Percentiles rank a stretch among this genome's conserved stretches.
phyloP scores from a whole-genome alignment of 2,329 filamentous ascomycete genomes.

The Claviceps monticola region DNA sequence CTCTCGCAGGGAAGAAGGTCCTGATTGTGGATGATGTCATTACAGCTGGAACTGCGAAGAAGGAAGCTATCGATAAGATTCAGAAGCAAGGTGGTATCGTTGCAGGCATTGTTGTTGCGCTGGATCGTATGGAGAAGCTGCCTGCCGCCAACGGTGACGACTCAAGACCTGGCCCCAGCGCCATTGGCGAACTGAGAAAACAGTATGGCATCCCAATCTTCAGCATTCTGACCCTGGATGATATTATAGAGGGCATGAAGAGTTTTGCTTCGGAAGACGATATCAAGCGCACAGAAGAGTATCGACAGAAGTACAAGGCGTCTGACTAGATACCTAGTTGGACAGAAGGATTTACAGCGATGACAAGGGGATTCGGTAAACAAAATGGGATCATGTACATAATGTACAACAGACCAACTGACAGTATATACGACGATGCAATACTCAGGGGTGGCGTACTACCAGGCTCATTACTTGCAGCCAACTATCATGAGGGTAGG shows the following conservation, averaged over 20 bases:
- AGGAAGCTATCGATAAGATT: conserved; percentile 85
- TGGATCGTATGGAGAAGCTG: conserved; percentile 78
- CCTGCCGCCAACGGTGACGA: conserved; percentile 52
- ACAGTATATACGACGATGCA: background rate
- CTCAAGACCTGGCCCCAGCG: conserved; percentile 56
- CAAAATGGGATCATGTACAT: background rate
- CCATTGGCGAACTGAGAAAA: conserved; percentile 72
- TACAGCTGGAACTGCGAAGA: conserved; percentile 85
- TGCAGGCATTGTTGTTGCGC: conserved; percentile 74
- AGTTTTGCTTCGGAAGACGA: conserved; percentile 47
- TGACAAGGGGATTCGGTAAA: background rate
- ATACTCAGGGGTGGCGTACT: no score
- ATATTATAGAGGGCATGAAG: conserved; percentile 61
- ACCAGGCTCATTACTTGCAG: background rate
- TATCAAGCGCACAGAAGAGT: conserved; percentile 56
- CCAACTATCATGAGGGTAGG: background rate
- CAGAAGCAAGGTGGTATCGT: conserved; percentile 70
- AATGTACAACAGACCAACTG: background rate
- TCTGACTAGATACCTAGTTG: conserved; percentile 27
- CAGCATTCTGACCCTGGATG: conserved; percentile 69
- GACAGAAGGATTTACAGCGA: background rate
- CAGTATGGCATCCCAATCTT: conserved; percentile 75
- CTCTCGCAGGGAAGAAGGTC: conserved; percentile 70
- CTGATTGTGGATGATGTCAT: conserved; percentile 95
- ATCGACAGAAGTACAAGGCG: conserved; percentile 52